phyloP scores from a whole-genome alignment of 2,329 filamentous ascomycete species.

The Corinectria fuckeliana region DNA sequence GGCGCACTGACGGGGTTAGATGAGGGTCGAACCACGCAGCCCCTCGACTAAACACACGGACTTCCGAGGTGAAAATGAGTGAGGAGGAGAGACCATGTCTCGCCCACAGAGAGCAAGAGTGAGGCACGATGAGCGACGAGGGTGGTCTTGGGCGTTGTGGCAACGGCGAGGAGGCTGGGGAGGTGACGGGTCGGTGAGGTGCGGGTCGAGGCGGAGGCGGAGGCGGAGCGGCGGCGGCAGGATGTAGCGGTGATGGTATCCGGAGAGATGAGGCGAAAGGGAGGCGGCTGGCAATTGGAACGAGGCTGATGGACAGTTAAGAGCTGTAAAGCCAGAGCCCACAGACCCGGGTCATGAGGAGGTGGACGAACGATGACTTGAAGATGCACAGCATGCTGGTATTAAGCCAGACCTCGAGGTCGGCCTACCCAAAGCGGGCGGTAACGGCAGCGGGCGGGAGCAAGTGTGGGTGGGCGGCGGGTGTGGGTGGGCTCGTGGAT shows the following conservation, averaged over 20 bases:
- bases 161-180: slow-evolving; percentile 33
- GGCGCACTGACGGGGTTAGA: slow-evolving; percentile 20
- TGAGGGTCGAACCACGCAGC: slow-evolving; percentile 21
- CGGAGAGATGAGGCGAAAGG: slow-evolving; percentile 14
- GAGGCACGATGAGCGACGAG: slow-evolving; percentile 21
- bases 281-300: slow-evolving; percentile 7
- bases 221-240: background rate
- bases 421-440: slow-evolving; percentile 29
- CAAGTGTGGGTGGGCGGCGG: slow-evolving; percentile 28
- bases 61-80: slow-evolving; percentile 23
- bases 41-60: slow-evolving; percentile 23
- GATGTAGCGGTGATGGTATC: slow-evolving; percentile 19
- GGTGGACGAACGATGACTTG: slow-evolving; percentile 24
- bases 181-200: slow-evolving; percentile 23
- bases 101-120: slow-evolving; percentile 21
- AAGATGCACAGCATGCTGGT: slow-evolving; percentile 31
- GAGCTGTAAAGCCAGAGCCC: slow-evolving; percentile 27
- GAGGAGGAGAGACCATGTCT: slow-evolving; percentile 23
- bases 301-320: slow-evolving; percentile 8
- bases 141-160: slow-evolving; percentile 28
- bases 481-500: slow-evolving; percentile 29
- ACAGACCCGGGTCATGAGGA: slow-evolving; percentile 26
- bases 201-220: slow-evolving; percentile 27
- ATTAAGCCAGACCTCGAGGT: slow-evolving; percentile 32
- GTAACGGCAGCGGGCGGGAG: slow-evolving; percentile 29